These are phyloP conservation scores for Ascochyta lentis DNA, from an alignment of 2,329 filamentous ascomycete species.

Conservation along the genomic window DNA sequence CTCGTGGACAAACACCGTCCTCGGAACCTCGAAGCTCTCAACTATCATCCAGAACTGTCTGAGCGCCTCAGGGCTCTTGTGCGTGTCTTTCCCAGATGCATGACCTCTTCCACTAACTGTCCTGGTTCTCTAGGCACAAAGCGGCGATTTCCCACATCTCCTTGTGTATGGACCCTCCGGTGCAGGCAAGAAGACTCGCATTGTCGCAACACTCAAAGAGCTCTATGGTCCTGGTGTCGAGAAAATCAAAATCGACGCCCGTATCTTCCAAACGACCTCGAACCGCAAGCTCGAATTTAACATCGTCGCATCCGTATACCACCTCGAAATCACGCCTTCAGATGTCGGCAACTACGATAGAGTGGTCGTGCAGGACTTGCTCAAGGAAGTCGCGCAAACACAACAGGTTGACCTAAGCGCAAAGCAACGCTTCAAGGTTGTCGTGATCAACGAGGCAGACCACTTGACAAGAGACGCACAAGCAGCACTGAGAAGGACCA, in stretches of 20 bases:
- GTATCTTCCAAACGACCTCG: constrained; percentile 92
- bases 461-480: constrained; percentile 93
- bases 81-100: constrained; percentile 41
- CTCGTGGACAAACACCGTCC: constrained; percentile 72
- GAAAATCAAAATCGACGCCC: constrained; percentile 99
- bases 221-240: constrained; percentile 96
- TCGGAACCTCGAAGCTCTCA: constrained; percentile 76
- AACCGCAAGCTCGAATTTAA: constrained; percentile 99
- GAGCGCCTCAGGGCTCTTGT: constrained; percentile 86
- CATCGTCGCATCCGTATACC: constrained; percentile 95
- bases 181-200: constrained; percentile 96
- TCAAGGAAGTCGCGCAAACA: constrained; percentile 98
- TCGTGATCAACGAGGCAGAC: constrained; percentile 98
- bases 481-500: constrained; percentile 89
- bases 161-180: constrained; percentile 96
- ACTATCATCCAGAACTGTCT: constrained; percentile 89
- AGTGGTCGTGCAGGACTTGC: constrained; percentile 91
- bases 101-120: background rate
- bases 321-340: constrained; percentile 96
- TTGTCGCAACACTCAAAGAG: constrained; percentile 93
- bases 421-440: constrained; percentile 94
- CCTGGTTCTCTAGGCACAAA: constrained; percentile 74
- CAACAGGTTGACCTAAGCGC: constrained; percentile 96
- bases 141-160: constrained; percentile 95
- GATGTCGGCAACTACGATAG: constrained; percentile 97